Evolutionary conservation across 2,329 filamentous ascomycete species (phyloP), one percentile per base, ranked within the genome.

Genomic region (Thelonectria discophora): DNA sequence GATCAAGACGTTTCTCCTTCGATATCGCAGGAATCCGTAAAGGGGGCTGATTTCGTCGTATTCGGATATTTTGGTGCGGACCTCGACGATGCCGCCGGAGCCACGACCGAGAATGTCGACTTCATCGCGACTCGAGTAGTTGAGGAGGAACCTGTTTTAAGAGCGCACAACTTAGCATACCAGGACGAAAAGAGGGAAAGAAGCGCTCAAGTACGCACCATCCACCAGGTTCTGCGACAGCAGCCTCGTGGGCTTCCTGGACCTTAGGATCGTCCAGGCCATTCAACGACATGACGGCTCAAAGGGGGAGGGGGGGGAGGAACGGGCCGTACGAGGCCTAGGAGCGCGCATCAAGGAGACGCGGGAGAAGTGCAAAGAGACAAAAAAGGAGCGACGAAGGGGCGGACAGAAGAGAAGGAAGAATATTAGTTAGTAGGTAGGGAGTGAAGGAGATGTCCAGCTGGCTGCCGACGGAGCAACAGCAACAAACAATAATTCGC

Each of bases 1-100:
- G 76, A 99, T 86, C 62, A 99, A 80, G 50, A 98, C 91, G 78
- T 93, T 97, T 74, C 93, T 88, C 74, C 94, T 88, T 58, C 94
- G 86, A 77, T 97, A 98, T 71, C 92, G 89, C 69, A 99, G 80
- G 75, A 97, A 93, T 55, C 95, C 95, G 74, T 96, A 99, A 49
- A 99, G 82, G 20, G 95, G 95, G 65, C 93, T 95, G 57, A 87
- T 86, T 67, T 97, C 94, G 58, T 91, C 87, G 75, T 96, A 97
- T 65, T 86, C 82, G 61, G 89, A 86, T 68, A 98, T 89, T 58
- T 88, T 86, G 72, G 88, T 88, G 73, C 93, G 90, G 66, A 95
- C 88, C 75, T 98, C 95, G 63, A 88, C 85, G 61, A 97, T 89
- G 65, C 95, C 94, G 68, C 92, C 91, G 68, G 84, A 90, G 51